phyloP scores from a whole-genome alignment of 1,284 basidiomycete species.

The Inonotus obliquus region DNA sequence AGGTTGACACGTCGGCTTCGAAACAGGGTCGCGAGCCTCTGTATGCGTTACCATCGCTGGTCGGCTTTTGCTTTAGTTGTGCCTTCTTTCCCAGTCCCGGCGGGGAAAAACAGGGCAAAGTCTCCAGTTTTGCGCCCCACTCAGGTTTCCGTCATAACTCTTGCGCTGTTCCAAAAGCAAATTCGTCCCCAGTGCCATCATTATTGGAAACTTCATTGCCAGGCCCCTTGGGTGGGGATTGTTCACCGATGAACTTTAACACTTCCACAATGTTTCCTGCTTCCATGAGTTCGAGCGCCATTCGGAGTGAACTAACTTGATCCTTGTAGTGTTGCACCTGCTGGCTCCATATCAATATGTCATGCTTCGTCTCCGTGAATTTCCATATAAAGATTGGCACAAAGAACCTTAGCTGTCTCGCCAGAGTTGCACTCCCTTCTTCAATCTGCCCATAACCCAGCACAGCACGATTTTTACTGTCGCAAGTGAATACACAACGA shows the following conservation, averaged over 20 bases:
- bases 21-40: no score
- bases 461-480: no score
- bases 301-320: background rate
- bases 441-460: no score
- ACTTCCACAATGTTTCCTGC: background rate
- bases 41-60: background rate
- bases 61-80: background rate
- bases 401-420: background rate
- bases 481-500: no score
- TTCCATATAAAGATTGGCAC: background rate
- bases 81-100: background rate
- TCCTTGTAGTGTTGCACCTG: background rate
- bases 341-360: background rate
- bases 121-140: background rate
- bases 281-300: background rate
- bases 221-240: no score
- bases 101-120: no score
- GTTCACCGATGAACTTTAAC: no score
- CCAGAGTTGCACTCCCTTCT: background rate
- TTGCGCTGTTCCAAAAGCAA: background rate
- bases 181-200: background rate
- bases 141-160: background rate
- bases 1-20: no score
- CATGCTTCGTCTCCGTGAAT: background rate
- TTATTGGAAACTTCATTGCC: background rate